Evolutionary conservation across 2,329 filamentous ascomycete genomes (phyloP).

Genomic region (Mycocentrospora acerina): DNA sequence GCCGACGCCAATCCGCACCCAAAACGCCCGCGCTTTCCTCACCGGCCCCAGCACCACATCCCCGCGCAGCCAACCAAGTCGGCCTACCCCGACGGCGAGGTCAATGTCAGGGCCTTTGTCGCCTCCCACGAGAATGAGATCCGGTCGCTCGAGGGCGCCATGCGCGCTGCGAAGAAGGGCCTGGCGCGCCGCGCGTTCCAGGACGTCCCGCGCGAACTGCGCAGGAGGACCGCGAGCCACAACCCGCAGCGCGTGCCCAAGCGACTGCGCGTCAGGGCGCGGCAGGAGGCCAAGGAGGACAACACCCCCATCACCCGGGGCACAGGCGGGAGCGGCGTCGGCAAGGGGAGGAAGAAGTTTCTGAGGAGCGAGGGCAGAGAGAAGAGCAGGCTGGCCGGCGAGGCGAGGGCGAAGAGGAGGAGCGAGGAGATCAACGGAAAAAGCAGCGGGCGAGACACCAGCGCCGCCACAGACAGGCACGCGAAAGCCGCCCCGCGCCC

Average conservation of each 20-base stretch:
- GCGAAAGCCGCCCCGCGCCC: slow-evolving; percentile 16
- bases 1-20: slow-evolving; percentile 12
- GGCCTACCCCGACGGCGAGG: slow-evolving; percentile 69
- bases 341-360: slow-evolving; percentile 47
- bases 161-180: slow-evolving; percentile 69
- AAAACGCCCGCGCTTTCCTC: slow-evolving; percentile 31
- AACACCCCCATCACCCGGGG: slow-evolving; percentile 81
- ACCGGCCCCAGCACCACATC: slow-evolving; percentile 31
- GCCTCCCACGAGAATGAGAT: slow-evolving; percentile 88
- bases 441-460: slow-evolving; percentile 15
- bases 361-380: slow-evolving; percentile 76
- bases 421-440: slow-evolving; percentile 29
- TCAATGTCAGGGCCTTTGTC: slow-evolving; percentile 83
- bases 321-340: slow-evolving; percentile 60
- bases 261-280: slow-evolving; percentile 69
- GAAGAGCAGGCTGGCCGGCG: slow-evolving; percentile 63
- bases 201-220: slow-evolving; percentile 79
- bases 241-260: slow-evolving; percentile 89
- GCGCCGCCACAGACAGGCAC: slow-evolving; percentile 7
- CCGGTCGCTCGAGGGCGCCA: slow-evolving; percentile 76
- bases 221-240: slow-evolving; percentile 88
- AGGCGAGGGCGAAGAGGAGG: slow-evolving; percentile 56
- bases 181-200: slow-evolving; percentile 79
- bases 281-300: slow-evolving; percentile 77
- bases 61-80: slow-evolving; percentile 35